Evolutionary conservation across 2,329 filamentous ascomycete genomes (phyloP).

Genomic region (Ampelomyces quisqualis): DNA sequence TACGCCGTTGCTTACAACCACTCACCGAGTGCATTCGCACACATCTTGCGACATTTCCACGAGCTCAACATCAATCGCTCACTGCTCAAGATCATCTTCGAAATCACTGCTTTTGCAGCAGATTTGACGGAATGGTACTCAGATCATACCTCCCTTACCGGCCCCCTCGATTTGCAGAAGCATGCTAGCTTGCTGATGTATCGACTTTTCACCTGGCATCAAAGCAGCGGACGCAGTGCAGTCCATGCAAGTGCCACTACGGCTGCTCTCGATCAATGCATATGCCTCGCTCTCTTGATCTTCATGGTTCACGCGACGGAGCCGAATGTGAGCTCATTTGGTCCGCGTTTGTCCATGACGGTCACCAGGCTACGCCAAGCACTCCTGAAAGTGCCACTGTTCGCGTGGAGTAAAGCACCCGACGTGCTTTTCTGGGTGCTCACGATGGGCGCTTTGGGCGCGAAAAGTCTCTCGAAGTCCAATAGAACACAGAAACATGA

Average conservation of each 20-base stretch:
- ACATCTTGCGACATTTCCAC: conserved; percentile 22
- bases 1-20: conserved; percentile 23
- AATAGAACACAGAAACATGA: background rate
- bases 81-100: conserved; percentile 23
- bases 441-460: conserved; percentile 32
- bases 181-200: conserved; percentile 30
- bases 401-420: conserved; percentile 22
- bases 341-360: conserved; percentile 19
- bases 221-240: conserved; percentile 12
- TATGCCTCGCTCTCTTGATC: conserved; percentile 31
- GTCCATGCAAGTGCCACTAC: background rate
- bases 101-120: conserved; percentile 19
- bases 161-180: conserved; percentile 37
- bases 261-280: conserved; percentile 22
- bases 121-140: conserved; percentile 29
- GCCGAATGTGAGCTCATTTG: conserved; percentile 16
- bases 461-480: conserved; percentile 12
- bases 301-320: conserved; percentile 30
- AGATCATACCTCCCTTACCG: conserved; percentile 13
- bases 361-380: conserved; percentile 24
- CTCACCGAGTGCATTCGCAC: conserved; percentile 10
- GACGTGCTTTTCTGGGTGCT: conserved; percentile 34
- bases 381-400: conserved; percentile 14
- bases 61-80: conserved; percentile 17
- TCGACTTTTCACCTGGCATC: conserved; percentile 33